These are phyloP conservation scores for Epicoccum sorghinum DNA, from an alignment of 2,329 filamentous ascomycete genomes.

Conservation along the genomic window DNA sequence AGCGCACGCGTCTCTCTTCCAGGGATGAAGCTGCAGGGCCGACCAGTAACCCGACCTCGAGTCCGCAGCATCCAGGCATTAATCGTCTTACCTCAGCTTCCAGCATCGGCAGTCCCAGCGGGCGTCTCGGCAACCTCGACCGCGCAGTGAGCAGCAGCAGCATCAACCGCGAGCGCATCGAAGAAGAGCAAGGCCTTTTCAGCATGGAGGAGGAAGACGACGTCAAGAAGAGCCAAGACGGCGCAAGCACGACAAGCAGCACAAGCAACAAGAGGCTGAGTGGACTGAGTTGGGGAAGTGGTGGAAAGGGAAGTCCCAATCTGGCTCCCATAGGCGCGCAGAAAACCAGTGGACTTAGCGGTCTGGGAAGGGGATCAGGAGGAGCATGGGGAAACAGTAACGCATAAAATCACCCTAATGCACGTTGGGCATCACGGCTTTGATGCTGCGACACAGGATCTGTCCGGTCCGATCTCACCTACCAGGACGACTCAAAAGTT, in stretches of 20 bases:
- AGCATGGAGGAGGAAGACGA: conserved; percentile 52
- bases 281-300: conserved; percentile 46
- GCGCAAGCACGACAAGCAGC: conserved; percentile 40
- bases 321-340: conserved; percentile 44
- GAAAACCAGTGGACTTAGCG: conserved; percentile 27
- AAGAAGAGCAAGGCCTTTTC: conserved; percentile 52
- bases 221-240: conserved; percentile 40
- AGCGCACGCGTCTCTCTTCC: conserved; percentile 51
- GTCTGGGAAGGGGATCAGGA: conserved; percentile 23
- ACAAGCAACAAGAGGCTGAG: conserved; percentile 46
- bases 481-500: neutral
- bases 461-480: no score
- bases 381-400: conserved; percentile 24
- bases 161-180: conserved; percentile 49
- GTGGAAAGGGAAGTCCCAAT: conserved; percentile 43
- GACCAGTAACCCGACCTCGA: conserved; percentile 24
- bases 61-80: conserved; percentile 72
- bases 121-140: conserved; percentile 41
- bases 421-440: neutral
- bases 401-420: neutral
- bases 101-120: conserved; percentile 39
- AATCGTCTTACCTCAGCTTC: conserved; percentile 41
- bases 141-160: conserved; percentile 49
- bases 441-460: neutral
- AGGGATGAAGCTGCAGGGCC: conserved; percentile 31